Evolutionary conservation across 23 red algal genomes (phyloP), one percentile per base, ranked within the genome.

Genomic region (Gracilaria gracilis): DNA sequence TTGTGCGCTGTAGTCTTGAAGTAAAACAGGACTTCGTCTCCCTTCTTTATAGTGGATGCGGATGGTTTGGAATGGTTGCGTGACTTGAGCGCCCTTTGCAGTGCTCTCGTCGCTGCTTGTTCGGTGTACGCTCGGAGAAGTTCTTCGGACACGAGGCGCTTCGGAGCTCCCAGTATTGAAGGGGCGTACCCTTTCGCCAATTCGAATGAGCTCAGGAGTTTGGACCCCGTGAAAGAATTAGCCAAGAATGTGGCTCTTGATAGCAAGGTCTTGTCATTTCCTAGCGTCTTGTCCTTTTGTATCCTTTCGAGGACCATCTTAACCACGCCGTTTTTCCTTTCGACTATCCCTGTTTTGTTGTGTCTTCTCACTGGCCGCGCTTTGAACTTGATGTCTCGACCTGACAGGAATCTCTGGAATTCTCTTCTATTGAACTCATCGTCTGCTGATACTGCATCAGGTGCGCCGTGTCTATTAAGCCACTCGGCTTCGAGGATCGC

Each of bases 291-390:
- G 19, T 80, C 76, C 51, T 21, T 9, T 67, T 35, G 61, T 15
- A 67, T 9, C 69, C 33, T 75, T 75, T 29, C 44, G 12, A 48
- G 44, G 44, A 48, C 12, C 44, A 7, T 5, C 38, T 78, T 78
- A 13, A 49, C 11, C 7, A 46, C 35, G 27, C 32, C 28, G 38
- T 78, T 4, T 19, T 78, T 78, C 9, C 73, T 7, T 36, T 78
- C 73, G 24, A 78, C 73, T 4, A 35, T 78, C 7, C 73, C 73
- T 46, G 38, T 28, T 19, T 78, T 78, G 73, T 78, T 78, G 33
- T 78, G 33, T 78, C 73, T 38, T 19, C 73, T 78, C 7, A 46
- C 73, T 38, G 73, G 73, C 19, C 73, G 4, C 6, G 33, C 6
- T 49, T 78, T 78, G 73, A 40, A 49, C 19, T 35, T 19, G 38